Base-by-base conservation (phyloP, 495 filamentous ascomycete genomes). In the Chaetomium cochliodes region DNA sequence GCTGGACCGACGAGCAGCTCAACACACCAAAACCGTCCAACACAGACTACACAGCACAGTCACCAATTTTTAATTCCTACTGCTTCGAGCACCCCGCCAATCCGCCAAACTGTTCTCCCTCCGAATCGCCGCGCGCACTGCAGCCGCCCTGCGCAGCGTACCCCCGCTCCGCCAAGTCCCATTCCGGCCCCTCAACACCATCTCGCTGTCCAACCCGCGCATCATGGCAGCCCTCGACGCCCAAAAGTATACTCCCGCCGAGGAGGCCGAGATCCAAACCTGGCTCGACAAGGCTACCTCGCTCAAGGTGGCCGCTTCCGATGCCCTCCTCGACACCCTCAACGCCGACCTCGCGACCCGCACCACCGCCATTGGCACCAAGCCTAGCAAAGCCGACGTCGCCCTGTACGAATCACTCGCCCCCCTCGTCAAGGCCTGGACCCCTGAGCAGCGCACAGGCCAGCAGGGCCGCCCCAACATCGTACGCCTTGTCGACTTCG, bases 401-500 rank as follows among this genome's bases (percentile, higher is more conserved):
- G 90, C 90, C 62, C 82, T 93, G 60, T 98, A 96, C 79, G 83
- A 92, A 68, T 81, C 90, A 49, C 79, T 97, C 22, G 90, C 89
- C 23, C 90, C 93, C 22, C 68, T 88, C 5, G 91, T 97, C 61
- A 85, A 87, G 71, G 82, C 83, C 63, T 97, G 93, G 93, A 83
- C 84, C 8, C 78, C 90, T 47, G 92, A 97, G 81, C 85, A 97
- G 82, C 86, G 90, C 69, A 96, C 94, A 7, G 94, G 94, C 41
- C 86, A 97, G 80, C 82, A 92, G 53, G 94, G 94, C 60, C 90
- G 87, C 73, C 92, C 94, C 70, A 86, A 98, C 75, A 90, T 97
- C 69, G 91, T 98, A 41, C 92, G 94, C 41, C 90, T 88, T 71
- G 77, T 96, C 67, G 94, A 97, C 76, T 96, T 97, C 73, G 89